These are phyloP conservation scores for Clavulina sp. DNA, from an alignment of 768 basidiomycete genomes.

Conservation along the genomic window DNA sequence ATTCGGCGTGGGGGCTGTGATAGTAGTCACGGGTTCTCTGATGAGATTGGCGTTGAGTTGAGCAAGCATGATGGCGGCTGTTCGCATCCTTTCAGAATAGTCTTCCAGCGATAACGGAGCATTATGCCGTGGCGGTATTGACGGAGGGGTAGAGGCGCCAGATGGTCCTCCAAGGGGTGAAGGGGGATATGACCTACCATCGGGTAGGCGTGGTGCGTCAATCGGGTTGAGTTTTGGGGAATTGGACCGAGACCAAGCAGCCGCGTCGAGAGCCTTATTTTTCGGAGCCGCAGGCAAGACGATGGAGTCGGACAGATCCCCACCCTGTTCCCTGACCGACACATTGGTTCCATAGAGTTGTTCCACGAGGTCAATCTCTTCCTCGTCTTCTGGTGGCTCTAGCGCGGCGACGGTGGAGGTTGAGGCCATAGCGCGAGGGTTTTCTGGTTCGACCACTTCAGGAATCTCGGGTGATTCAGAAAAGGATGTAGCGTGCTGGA, in stretches of 20 bases:
- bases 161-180: not conserved
- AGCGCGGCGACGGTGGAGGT: not conserved
- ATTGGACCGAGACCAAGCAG: conserved; percentile 47
- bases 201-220: not conserved
- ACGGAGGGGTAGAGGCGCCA: not conserved
- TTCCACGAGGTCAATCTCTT: conserved; percentile 94
- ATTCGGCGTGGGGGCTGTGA: conserved; percentile 24
- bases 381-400: conserved; percentile 31
- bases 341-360: conserved; percentile 76
- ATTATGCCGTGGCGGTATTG: not conserved
- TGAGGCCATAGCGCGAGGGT: not conserved
- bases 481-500: not conserved
- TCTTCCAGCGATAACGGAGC: conserved; percentile 66
- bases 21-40: conserved; percentile 30
- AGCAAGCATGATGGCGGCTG: conserved; percentile 94
- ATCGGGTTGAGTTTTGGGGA: conserved; percentile 10
- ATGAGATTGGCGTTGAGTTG: conserved; percentile 75
- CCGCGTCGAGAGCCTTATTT: conserved; percentile 79
- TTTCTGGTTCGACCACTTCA: not conserved
- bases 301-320: conserved; percentile 74
- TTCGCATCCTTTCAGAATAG: conserved; percentile 96
- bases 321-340: conserved; percentile 45
- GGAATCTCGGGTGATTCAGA: not conserved
- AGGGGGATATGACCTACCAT: not conserved
- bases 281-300: conserved; percentile 67